Conservation (phyloP, 1,139 yeast species). For the Diutina sp. region DNA sequence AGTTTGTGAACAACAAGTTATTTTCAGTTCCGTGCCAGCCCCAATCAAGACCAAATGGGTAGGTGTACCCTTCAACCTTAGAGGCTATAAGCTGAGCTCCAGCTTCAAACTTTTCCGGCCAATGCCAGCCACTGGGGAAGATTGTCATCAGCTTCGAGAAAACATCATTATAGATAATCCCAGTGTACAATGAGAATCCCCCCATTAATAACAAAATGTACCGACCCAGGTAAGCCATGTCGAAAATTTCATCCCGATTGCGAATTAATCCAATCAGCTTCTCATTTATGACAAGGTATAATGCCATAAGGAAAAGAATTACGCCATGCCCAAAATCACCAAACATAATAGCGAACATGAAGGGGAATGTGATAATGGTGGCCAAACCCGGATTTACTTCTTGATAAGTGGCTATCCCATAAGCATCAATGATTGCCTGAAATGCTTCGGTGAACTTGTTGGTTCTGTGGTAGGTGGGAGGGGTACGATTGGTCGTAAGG, state of each 20-base stretch:
- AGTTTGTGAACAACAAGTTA: background rate
- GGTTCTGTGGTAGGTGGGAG: constrained; percentile 1
- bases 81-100: background rate
- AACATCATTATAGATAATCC: constrained; percentile 1
- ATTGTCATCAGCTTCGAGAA: background rate
- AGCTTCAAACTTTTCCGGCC: background rate
- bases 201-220: constrained; percentile 2
- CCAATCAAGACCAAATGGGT: constrained; percentile 2
- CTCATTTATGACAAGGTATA: background rate
- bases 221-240: constrained; percentile 2
- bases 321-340: constrained; percentile 2
- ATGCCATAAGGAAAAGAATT: background rate
- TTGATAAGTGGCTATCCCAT: constrained; percentile 1
- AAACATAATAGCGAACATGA: constrained; percentile 3
- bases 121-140: background rate
- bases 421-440: constrained; percentile 1
- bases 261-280: background rate
- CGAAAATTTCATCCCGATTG: constrained; percentile 2
- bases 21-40: constrained; percentile 3
- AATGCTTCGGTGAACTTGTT: constrained; percentile 2
- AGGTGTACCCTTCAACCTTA: background rate
- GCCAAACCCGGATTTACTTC: constrained; percentile 2
- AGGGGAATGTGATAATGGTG: constrained; percentile 3
- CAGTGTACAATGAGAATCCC: background rate
- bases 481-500: background rate